A percentile compares a stretch with the other conserved stretches of the same genome.
Evolutionary conservation across 768 basidiomycete species (phyloP).

Genomic region (Lactarius tabidus): DNA sequence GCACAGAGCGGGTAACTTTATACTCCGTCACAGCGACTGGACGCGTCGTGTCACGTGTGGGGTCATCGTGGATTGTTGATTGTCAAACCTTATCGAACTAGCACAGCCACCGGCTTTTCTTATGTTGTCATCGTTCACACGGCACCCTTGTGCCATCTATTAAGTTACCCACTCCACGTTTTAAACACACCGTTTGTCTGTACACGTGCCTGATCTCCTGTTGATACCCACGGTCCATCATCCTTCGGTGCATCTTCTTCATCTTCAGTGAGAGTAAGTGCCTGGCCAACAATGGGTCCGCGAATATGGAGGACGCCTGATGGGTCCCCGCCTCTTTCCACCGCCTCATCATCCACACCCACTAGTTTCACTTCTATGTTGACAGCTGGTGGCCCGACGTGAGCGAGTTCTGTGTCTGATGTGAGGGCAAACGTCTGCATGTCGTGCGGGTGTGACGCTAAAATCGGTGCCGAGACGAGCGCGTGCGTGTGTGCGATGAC

Average conservation of each 20-base stretch:
- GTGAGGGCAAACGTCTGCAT: constrained; percentile 58
- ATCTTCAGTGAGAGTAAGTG: constrained; percentile 41
- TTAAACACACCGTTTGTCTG: constrained; percentile 38
- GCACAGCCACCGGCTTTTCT: constrained; percentile 19
- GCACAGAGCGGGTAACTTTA: constrained; percentile 21
- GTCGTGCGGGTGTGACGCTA: constrained; percentile 82
- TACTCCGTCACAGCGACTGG: constrained; percentile 17
- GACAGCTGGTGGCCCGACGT: constrained; percentile 75
- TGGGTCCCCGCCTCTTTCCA: constrained; percentile 68
- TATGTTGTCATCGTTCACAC: constrained; percentile 1
- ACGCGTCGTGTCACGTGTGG: constrained; percentile 26
- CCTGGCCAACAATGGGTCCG: constrained; percentile 68
- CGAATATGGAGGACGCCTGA: constrained; percentile 56
- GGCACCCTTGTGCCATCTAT: not conserved
- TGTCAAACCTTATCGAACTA: constrained; percentile 21
- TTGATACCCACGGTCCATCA: constrained; percentile 31
- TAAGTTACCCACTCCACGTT: constrained; percentile 23
- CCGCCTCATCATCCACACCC: constrained; percentile 56
- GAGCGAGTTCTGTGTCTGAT: constrained; percentile 40
- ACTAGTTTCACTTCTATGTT: constrained; percentile 83
- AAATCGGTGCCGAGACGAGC: constrained; percentile 67
- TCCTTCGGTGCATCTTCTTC: constrained; percentile 28
- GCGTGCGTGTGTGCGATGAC: constrained; percentile 61
- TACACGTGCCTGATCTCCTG: constrained; percentile 34
- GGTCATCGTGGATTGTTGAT: constrained; percentile 23